Conservation (phyloP, 2,329 filamentous ascomycete genomes). For the Madurella fahalii region DNA sequence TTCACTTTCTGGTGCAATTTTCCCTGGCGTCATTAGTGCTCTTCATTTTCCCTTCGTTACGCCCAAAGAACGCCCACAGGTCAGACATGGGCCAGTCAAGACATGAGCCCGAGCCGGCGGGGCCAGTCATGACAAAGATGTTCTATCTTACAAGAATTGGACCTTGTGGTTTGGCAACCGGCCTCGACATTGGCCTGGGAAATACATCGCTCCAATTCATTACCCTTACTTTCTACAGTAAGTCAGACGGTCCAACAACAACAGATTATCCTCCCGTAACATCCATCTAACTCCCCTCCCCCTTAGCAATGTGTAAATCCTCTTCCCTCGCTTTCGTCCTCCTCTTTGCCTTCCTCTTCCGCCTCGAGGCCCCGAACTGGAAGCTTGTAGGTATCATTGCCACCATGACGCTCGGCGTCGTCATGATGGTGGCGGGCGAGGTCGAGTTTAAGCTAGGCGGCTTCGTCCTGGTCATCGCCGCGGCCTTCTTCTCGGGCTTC, state of each 20-base stretch:
- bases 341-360: constrained; percentile 89
- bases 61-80: constrained; percentile 55
- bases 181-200: constrained; percentile 90
- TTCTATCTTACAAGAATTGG: constrained; percentile 92
- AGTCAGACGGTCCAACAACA: constrained; percentile 27
- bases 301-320: constrained; percentile 90
- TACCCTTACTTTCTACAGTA: constrained; percentile 91
- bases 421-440: constrained; percentile 98
- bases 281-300: constrained; percentile 1
- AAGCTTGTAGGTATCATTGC: constrained; percentile 82
- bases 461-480: constrained; percentile 87
- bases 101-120: constrained; percentile 50
- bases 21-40: constrained; percentile 71
- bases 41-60: constrained; percentile 75
- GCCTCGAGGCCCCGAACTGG: constrained; percentile 81
- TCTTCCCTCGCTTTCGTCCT: constrained; percentile 93
- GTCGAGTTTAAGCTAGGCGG: constrained; percentile 82
- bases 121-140: constrained; percentile 72
- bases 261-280: background rate
- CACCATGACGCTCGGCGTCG: constrained; percentile 86
- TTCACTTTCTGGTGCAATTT: constrained; percentile 97
- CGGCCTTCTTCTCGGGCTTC: constrained; percentile 93
- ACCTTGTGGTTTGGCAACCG: constrained; percentile 87
- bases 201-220: constrained; percentile 97
- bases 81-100: constrained; percentile 49